These are phyloP conservation scores for Myrica gale DNA, from an alignment of 306 rosid genomes.

Conservation along the genomic window DNA sequence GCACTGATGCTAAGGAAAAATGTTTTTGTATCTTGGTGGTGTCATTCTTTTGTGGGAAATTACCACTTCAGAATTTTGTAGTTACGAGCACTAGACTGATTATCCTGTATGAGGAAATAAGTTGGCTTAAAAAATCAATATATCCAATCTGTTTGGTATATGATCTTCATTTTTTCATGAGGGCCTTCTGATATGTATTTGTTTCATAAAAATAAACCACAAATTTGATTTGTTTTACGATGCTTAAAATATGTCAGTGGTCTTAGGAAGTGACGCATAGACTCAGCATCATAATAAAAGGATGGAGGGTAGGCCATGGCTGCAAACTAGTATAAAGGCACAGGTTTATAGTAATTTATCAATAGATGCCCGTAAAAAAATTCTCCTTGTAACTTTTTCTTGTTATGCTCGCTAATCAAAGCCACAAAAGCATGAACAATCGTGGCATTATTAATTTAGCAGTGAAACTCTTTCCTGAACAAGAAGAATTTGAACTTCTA, in stretches of 20 bases:
- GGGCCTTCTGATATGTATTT: neutral
- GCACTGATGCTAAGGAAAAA: neutral
- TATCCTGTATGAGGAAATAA: neutral
- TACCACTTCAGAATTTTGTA: neutral
- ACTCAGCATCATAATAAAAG: neutral
- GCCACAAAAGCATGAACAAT: neutral
- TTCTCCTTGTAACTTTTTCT: neutral
- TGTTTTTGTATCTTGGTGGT: neutral
- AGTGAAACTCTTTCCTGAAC: neutral
- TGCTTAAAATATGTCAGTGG: neutral
- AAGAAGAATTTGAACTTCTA: neutral
- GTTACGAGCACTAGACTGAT: neutral
- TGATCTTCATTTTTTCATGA: neutral
- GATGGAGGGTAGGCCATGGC: neutral
- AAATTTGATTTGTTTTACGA: neutral
- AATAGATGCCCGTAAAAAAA: neutral
- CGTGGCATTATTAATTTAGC: neutral
- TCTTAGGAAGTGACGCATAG: neutral
- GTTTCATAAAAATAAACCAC: neutral
- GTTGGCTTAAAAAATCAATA: neutral
- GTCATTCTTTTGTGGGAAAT: neutral
- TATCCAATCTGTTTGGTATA: neutral
- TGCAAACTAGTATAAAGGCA: neutral
- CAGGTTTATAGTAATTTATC: no score
- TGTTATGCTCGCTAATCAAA: neutral